phyloP scores from a whole-genome alignment of 257 asterid species.

The Anisodus acutangulus region DNA sequence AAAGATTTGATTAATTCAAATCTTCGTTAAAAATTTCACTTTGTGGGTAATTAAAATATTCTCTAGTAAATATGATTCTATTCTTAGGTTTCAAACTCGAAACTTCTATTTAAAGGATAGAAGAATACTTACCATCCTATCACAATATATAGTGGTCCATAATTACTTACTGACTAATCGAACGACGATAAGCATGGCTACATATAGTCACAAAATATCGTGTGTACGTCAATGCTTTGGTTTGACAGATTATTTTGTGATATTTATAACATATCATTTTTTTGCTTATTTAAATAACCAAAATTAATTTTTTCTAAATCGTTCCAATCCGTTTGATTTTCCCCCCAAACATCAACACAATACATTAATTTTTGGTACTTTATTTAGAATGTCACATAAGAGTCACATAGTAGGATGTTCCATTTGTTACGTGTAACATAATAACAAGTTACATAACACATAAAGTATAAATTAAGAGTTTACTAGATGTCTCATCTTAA shows the following conservation, averaged over 20 bases:
- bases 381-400: too few relatives aligned
- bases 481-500: too few relatives aligned
- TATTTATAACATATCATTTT: neutral
- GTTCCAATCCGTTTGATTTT: neutral
- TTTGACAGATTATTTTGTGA: neutral
- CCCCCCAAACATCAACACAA: neutral
- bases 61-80: neutral
- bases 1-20: fast-evolving
- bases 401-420: neutral
- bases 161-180: neutral
- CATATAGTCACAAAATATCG: neutral
- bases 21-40: neutral
- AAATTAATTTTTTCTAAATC: neutral
- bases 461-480: too few relatives aligned
- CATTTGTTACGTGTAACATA: neutral
- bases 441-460: neutral
- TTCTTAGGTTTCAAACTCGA: neutral
- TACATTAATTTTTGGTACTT: neutral
- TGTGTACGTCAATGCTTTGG: too few relatives aligned
- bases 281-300: neutral
- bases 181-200: neutral
- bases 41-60: neutral
- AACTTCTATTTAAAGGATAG: neutral
- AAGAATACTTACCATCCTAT: neutral
- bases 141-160: neutral